A percentile compares a stretch with the other conserved stretches of the same genome.
These are phyloP conservation scores for Coprinellus aureogranulatus DNA, from an alignment of 768 basidiomycete genomes.

Conservation along the genomic window DNA sequence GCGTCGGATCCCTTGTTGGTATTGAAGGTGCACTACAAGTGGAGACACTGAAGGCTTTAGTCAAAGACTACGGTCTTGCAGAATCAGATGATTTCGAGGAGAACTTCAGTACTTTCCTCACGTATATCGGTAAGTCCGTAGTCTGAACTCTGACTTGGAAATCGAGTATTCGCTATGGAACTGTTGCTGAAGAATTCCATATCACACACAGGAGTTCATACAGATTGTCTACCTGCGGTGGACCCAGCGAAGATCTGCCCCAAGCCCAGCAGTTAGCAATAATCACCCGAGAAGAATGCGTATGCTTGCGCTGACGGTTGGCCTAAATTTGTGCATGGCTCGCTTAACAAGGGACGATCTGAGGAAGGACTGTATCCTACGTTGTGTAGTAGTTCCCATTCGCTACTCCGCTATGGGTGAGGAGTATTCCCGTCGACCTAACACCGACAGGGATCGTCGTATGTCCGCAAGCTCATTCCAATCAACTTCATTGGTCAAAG, in stretches of 20 bases:
- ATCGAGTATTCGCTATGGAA: no score
- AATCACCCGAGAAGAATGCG: no score
- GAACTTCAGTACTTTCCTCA: constrained; percentile 56
- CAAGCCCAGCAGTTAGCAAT: no score
- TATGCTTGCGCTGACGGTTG: no score
- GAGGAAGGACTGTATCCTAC: no score
- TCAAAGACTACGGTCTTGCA: constrained; percentile 49
- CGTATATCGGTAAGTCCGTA: constrained; percentile 58
- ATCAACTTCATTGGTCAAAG: neutral
- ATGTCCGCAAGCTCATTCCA: neutral
- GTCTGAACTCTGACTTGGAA: no score
- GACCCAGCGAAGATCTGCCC: neutral
- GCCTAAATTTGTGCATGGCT: no score
- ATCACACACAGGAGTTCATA: constrained; percentile 14
- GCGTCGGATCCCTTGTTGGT: neutral
- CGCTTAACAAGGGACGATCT: no score
- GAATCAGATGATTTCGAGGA: constrained; percentile 38
- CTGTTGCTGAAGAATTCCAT: no score
- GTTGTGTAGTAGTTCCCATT: no score
- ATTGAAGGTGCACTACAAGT: constrained; percentile 27
- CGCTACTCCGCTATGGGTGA: no score
- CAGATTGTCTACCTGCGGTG: neutral
- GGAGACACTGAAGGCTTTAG: constrained; percentile 37
- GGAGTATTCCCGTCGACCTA: no score
- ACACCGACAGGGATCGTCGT: neutral